Conservation (phyloP, 768 basidiomycete genomes). For the Leccinum uliginosum region DNA sequence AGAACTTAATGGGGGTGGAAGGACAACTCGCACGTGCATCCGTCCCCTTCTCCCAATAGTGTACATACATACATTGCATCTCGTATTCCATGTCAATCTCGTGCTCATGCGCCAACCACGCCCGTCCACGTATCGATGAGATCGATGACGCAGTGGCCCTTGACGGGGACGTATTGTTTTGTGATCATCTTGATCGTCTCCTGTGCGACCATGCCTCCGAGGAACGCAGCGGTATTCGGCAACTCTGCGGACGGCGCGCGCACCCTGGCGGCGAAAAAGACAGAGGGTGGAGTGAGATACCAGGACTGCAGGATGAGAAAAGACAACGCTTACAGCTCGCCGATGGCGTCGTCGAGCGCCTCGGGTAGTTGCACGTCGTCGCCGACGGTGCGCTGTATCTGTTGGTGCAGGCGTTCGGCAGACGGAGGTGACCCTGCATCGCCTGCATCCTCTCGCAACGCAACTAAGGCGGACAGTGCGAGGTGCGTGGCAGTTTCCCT, state of each 20-base stretch:
- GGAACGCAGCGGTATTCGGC: conserved; percentile 89
- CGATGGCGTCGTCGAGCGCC: conserved; percentile 55
- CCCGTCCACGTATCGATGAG: conserved; percentile 79
- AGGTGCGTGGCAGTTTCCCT: conserved; percentile 68
- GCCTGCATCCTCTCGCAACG: conserved; percentile 24
- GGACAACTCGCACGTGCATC: background rate
- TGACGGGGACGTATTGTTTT: conserved; percentile 88
- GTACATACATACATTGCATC: background rate
- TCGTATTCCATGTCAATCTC: background rate
- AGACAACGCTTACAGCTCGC: conserved; percentile 65
- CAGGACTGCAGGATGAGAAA: background rate
- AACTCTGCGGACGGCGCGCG: conserved; percentile 81
- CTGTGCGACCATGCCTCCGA: conserved; percentile 93
- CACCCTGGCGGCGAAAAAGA: conserved; percentile 39
- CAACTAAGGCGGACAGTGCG: conserved; percentile 59
- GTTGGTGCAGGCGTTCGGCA: conserved; percentile 47
- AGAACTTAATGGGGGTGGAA: no score
- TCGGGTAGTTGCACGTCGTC: conserved; percentile 47
- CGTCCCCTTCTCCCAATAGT: background rate
- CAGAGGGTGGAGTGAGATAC: background rate
- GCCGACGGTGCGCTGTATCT: conserved; percentile 50
- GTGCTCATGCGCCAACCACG: conserved; percentile 32
- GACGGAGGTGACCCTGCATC: conserved; percentile 37
- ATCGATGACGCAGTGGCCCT: conserved; percentile 82
- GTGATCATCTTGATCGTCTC: conserved; percentile 98